Base-by-base conservation (phyloP, 2,329 filamentous ascomycete genomes). In the Phialophora verrucosa region DNA sequence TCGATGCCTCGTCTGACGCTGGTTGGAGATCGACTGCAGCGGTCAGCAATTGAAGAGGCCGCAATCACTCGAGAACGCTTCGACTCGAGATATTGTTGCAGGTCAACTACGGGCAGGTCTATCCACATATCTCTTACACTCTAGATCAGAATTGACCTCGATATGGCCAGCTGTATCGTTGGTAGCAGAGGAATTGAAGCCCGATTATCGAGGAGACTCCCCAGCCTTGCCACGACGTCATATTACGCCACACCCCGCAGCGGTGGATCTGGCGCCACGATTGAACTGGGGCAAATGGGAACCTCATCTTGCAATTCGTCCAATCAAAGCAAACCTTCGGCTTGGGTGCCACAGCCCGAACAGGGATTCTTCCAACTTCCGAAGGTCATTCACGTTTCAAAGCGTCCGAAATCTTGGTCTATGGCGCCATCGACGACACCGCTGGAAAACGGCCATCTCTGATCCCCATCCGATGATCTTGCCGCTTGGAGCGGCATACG, bases 311-410 rank as follows among this genome's bases (percentile, higher is more conserved):
- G 23, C 25, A 8, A 23, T 20, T 59, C 8, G 27, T 23, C 27
- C 5, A 12, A 14, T 6, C 12, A n/a, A 17, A 14, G 17, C 42
- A 23, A 59, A 31, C 14, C 7, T n/a, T 3, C 4, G 23, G 8
- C 27, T 12, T 7, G 8, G 14, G 12, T 44, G 57, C 57, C 29
- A 61, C 57, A 57, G 38, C 29, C 50, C 20, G 32, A 58, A 69
- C 67, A 58, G 58, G 67, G 67, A 63, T 67, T 38, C n/a, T 67
- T 67, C 67, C 67, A 67, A 69, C 58, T 69, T 67, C 64, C 49
- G 23, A 51, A 14, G 25, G 20, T 27, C 49, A 29, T 12, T 23
- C 23, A 29, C 49, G 49, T 27, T 51, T 51, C 38, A 20, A 27
- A 51, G 20, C 29, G 32, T 47, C 49, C 63, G 50, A 44, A 58